Conservation (phyloP, 306 rosid genomes). For the Mucuna pruriens region DNA sequence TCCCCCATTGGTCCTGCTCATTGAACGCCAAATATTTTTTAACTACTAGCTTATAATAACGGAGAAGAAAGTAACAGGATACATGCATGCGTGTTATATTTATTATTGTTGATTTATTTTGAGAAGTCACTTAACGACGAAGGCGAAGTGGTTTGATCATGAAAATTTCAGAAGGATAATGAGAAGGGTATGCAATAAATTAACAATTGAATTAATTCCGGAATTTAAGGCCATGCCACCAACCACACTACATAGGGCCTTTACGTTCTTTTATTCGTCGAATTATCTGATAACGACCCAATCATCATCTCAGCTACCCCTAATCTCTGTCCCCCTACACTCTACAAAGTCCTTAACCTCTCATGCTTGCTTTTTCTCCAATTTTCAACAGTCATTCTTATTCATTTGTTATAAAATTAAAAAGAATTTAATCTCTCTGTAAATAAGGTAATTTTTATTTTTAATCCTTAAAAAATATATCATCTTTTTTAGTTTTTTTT, state of each 20-base stretch:
- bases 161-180: not conserved
- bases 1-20: not conserved
- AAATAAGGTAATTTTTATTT: not conserved
- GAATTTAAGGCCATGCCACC: conserved; percentile 52
- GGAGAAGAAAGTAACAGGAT: not conserved
- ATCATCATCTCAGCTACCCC: conserved; percentile 31
- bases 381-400: not conserved
- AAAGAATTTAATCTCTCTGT: too few species aligned
- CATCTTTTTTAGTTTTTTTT: too few species aligned
- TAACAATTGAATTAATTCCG: conserved; percentile 29
- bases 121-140: conserved; percentile 31
- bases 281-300: conserved; percentile 36
- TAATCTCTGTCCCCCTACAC: conserved; percentile 37
- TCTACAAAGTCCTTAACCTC: conserved; percentile 6
- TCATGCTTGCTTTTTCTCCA: not conserved
- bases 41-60: not conserved
- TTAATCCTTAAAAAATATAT: not conserved
- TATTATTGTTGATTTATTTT: not conserved
- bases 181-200: conserved; percentile 19
- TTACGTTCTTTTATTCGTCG: conserved; percentile 38
- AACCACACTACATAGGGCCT: conserved; percentile 33
- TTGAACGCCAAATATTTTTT: not conserved
- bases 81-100: not conserved
- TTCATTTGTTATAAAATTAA: not conserved
- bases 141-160: conserved; percentile 29